These are phyloP conservation scores for Dryadomyces quercivorus DNA, from an alignment of 2,329 filamentous ascomycete genomes.

Conservation along the genomic window DNA sequence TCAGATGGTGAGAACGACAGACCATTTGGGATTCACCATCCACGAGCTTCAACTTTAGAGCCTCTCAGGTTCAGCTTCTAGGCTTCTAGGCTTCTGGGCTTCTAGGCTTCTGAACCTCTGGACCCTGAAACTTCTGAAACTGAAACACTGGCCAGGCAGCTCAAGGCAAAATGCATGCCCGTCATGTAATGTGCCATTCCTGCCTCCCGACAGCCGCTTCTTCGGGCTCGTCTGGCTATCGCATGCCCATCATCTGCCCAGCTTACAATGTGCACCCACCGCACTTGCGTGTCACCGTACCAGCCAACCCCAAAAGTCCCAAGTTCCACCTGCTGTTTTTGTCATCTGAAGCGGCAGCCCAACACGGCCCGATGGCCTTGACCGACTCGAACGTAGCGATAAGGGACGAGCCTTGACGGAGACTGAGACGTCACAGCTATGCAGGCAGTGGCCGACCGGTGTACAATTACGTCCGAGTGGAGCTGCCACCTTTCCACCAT, in stretches of 20 bases:
- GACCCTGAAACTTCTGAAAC: too few species aligned
- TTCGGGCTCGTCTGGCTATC: slow-evolving; percentile 1
- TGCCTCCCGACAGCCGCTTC: slow-evolving; percentile 1
- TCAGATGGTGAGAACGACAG: too few species aligned
- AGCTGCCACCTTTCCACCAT: slow-evolving; percentile 2
- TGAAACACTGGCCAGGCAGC: neutral
- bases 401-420: slow-evolving; percentile 1
- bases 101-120: too few species aligned
- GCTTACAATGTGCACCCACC: neutral
- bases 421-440: neutral
- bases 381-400: slow-evolving; percentile 9
- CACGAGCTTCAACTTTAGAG: too few species aligned
- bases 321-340: neutral
- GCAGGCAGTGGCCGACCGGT: slow-evolving; percentile 2
- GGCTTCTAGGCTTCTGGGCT: too few species aligned
- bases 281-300: neutral
- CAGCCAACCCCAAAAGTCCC: slow-evolving; percentile 2
- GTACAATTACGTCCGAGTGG: slow-evolving; percentile 5
- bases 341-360: neutral
- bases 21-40: too few species aligned
- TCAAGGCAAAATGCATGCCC: slow-evolving; percentile 3
- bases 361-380: slow-evolving; percentile 4
- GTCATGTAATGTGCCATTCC: slow-evolving; percentile 1
- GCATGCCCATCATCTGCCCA: slow-evolving; percentile 1
- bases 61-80: too few species aligned